Evolutionary conservation across 805 yeast species (phyloP), one percentile per base, ranked within the genome.

Genomic region (Ogataea corticis): DNA sequence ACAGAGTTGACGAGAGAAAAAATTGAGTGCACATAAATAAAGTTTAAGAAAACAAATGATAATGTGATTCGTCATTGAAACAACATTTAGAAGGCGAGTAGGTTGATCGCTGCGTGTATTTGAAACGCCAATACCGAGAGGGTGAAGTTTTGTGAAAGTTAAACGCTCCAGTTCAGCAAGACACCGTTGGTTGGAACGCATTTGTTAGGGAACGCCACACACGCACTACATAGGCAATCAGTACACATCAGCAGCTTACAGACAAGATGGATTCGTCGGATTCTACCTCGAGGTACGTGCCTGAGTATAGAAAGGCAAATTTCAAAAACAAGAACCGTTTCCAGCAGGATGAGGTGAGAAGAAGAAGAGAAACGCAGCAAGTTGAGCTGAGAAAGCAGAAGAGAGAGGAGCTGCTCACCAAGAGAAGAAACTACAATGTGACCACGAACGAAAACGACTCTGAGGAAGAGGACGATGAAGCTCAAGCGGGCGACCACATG

Each of bases 351-450:
- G 99, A 94, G 75, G 81, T 94, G 59, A 87, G 99, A 69, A 90
- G 98, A 69, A 86, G 99, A 67, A 85, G 98, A 68, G 99, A 92
- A 68, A 95, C 87, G 46, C 97, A 92, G 61, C 97, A 92, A 70
- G 95, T 94, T 49, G 98, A 91, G 66, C 77, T 94, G 61, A 81
- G 99, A 72, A 94, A 95, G 73, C 96, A 91, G 51, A 91, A 91
- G 69, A 82, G 99, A 65, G 99, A 94, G 65, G 98, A 94, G 67
- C 86, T 87, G 45, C 76, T 94, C 56, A 83, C 96, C 32, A 94
- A 94, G 72, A 85, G 98, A 75, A 84, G 99, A 73, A 90, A 88
- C 67, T 81, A 84, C 63, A 69, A 68, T 31, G 50, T 52, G 5
- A 46, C 57, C 15, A 76, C 71, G 33, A 71, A 70, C 50, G 78